Evolutionary conservation across 2,329 filamentous ascomycete species (phyloP).

Genomic region (Botrytis cinerea): DNA sequence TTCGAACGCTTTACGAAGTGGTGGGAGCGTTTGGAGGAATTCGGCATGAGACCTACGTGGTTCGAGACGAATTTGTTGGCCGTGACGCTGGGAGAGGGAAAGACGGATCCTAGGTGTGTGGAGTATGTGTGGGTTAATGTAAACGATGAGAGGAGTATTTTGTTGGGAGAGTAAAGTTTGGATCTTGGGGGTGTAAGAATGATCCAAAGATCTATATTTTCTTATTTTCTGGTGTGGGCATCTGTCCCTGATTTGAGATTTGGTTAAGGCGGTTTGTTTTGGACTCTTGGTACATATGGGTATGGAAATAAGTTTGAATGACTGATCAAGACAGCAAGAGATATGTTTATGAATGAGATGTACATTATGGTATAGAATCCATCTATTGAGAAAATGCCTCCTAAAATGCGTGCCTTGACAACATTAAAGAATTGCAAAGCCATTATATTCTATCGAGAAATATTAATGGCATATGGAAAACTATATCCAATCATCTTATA

Average conservation of each 20-base stretch:
- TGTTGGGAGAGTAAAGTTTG: slow-evolving; percentile 29
- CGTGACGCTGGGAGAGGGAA: slow-evolving; percentile 33
- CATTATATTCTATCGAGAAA: neutral
- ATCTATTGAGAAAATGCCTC: too few relatives aligned
- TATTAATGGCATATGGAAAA: neutral
- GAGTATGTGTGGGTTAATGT: slow-evolving; percentile 40
- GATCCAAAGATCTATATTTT: neutral
- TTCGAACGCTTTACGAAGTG: slow-evolving; percentile 37
- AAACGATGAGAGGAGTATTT: slow-evolving; percentile 35
- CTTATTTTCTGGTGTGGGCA: neutral
- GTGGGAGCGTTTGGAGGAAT: slow-evolving; percentile 40
- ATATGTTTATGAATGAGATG: neutral
- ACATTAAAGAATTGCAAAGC: neutral
- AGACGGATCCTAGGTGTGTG: slow-evolving; percentile 37
- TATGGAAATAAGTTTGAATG: neutral
- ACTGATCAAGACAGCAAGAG: neutral
- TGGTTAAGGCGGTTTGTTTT: neutral
- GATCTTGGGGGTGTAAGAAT: neutral
- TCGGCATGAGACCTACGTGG: slow-evolving; percentile 39
- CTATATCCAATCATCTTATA: neutral
- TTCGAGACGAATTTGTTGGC: slow-evolving; percentile 39
- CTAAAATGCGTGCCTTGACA: neutral
- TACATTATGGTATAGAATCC: neutral
- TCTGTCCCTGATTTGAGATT: neutral
- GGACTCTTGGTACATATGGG: neutral